Percentiles rank a stretch among this genome's conserved stretches.
These are phyloP conservation scores for Psilocybe cyanescens DNA, from an alignment of 768 basidiomycete genomes.

Conservation along the genomic window DNA sequence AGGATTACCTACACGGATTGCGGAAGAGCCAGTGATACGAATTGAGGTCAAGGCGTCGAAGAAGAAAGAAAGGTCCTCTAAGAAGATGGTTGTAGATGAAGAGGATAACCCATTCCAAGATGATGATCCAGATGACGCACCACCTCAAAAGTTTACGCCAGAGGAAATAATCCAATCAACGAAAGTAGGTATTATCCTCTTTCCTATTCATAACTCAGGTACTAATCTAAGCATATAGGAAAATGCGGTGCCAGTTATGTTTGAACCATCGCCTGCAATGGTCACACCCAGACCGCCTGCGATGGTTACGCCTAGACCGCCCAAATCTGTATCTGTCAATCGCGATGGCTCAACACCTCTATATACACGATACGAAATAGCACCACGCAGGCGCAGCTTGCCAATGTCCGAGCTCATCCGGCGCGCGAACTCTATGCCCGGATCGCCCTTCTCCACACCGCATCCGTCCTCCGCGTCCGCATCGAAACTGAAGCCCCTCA, in stretches of 20 bases:
- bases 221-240: slow-evolving; percentile 25
- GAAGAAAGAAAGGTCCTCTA: slow-evolving; percentile 10
- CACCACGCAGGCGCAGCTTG: slow-evolving; percentile 52
- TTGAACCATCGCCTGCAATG: slow-evolving; percentile 1
- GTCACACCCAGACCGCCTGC: slow-evolving; percentile 14
- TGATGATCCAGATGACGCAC: slow-evolving; percentile 1
- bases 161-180: slow-evolving; percentile 13
- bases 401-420: slow-evolving; percentile 80
- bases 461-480: slow-evolving; percentile 20
- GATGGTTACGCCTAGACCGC: slow-evolving; percentile 13
- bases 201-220: not conserved
- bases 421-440: slow-evolving; percentile 68
- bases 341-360: slow-evolving; percentile 25
- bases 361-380: slow-evolving; percentile 47
- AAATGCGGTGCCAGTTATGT: slow-evolving; percentile 23
- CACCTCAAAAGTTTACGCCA: not conserved
- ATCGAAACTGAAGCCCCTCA: slow-evolving; percentile 19
- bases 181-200: slow-evolving; percentile 20
- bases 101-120: slow-evolving; percentile 2
- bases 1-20: not conserved
- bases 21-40: slow-evolving; percentile 13
- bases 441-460: slow-evolving; percentile 56
- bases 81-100: slow-evolving; percentile 13
- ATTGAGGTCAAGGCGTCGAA: slow-evolving; percentile 13
- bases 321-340: slow-evolving; percentile 20